Conservation (phyloP, 768 basidiomycete genomes). For the Dentipellis fragilis region DNA sequence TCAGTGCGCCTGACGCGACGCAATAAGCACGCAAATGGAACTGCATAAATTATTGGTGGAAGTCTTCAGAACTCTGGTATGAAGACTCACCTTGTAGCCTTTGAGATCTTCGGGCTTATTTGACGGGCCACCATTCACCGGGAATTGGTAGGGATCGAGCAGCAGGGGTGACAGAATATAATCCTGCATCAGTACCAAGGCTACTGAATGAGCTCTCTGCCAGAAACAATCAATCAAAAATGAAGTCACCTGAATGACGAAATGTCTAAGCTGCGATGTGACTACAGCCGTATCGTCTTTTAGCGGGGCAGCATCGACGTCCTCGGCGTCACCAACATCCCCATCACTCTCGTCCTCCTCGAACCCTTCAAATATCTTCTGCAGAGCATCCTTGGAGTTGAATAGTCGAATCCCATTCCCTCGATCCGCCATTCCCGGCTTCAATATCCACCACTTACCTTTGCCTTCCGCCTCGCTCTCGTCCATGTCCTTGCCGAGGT, state of each 20-base stretch:
- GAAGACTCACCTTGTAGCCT: slow-evolving; percentile 49
- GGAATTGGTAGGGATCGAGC: slow-evolving; percentile 51
- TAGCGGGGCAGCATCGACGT: slow-evolving; percentile 18
- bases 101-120: slow-evolving; percentile 18
- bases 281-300: slow-evolving; percentile 46
- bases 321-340: slow-evolving; percentile 9
- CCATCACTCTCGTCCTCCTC: slow-evolving; percentile 50
- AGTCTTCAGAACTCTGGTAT: background rate
- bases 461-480: slow-evolving; percentile 2
- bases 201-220: background rate
- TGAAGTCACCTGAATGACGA: slow-evolving; percentile 78
- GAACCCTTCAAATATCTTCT: slow-evolving; percentile 71
- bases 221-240: background rate
- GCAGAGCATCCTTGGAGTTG: slow-evolving; percentile 61
- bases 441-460: slow-evolving; percentile 82
- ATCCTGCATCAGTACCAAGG: slow-evolving; percentile 43
- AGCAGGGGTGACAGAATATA: slow-evolving; percentile 75
- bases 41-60: slow-evolving; percentile 27
- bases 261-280: slow-evolving; percentile 86
- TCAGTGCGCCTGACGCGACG: slow-evolving; percentile 65
- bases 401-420: slow-evolving; percentile 94
- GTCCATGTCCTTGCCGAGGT: slow-evolving; percentile 58
- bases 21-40: slow-evolving; percentile 93
- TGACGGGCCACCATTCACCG: slow-evolving; percentile 18
- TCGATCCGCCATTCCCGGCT: slow-evolving; percentile 95